Conservation (phyloP, 768 basidiomycete genomes). For the Podaxis mareebaensis region DNA sequence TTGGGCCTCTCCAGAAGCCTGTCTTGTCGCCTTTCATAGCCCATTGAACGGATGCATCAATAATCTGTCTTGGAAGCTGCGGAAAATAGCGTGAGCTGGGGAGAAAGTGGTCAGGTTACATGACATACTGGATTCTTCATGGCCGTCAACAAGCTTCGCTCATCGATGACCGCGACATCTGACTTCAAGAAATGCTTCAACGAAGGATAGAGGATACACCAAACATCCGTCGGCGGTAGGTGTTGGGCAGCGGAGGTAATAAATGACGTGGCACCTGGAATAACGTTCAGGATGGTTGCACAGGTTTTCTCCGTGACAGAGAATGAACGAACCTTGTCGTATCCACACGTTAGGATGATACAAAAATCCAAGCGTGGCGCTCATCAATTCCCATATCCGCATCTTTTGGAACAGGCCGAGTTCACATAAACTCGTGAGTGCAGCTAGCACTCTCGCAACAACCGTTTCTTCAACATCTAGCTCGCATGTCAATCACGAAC, state of each 20-base stretch:
- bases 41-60: slow-evolving; percentile 87
- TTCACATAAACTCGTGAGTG: slow-evolving; percentile 87
- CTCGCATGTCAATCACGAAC: background rate
- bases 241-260: slow-evolving; percentile 84
- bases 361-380: slow-evolving; percentile 81
- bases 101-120: background rate
- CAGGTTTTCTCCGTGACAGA: background rate
- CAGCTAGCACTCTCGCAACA: slow-evolving; percentile 84
- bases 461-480: slow-evolving; percentile 95
- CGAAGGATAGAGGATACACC: slow-evolving; percentile 96
- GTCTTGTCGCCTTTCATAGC: slow-evolving; percentile 83
- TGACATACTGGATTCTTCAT: slow-evolving; percentile 76
- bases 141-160: slow-evolving; percentile 69
- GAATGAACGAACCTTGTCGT: slow-evolving; percentile 67
- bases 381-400: slow-evolving; percentile 97
- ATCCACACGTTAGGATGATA: slow-evolving; percentile 98
- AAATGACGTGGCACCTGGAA: slow-evolving; percentile 79
- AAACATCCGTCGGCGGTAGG: slow-evolving; percentile 85
- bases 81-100: slow-evolving; percentile 29
- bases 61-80: slow-evolving; percentile 63
- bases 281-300: background rate
- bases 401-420: slow-evolving; percentile 90
- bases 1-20: slow-evolving; percentile 71
- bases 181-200: slow-evolving; percentile 83
- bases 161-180: slow-evolving; percentile 76